Base-by-base conservation (phyloP, 1,139 yeast genomes). In the Citeromyces hawaiiensis region DNA sequence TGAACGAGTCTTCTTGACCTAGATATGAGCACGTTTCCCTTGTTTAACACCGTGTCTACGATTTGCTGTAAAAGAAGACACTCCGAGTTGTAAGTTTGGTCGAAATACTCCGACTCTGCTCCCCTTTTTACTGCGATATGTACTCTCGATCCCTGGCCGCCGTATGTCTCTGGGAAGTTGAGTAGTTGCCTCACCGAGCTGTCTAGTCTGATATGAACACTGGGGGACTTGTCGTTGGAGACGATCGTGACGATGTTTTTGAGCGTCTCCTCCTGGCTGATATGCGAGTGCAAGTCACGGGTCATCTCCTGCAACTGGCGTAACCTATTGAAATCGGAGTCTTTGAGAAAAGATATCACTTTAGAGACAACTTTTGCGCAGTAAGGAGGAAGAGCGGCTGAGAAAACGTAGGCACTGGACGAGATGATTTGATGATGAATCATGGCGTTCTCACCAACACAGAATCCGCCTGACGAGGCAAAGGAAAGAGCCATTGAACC, bases 381-480 rank as follows among this genome's bases (percentile, higher is more conserved):
- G 58, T 83, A 88, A 14, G 97, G 94, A 11, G 98, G 97, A 56
- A 91, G 72, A 2, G 96, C 76, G 8, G 99, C 99, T 54, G 94
- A 82, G 55, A 86, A 91, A 44, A 93, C 93, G 55, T 86, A 91
- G 2, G 96, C 96, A 48, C 72, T 68, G 8, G 95, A 83, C 27
- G 87, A 83, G 52, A 88, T 81, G 55, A 94, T 77, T 67, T 93
- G 98, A 60, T 91, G 96, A 50, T 80, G 83, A 36, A 88, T 76
- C 88, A 91, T 85, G 43, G 81, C 80, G 34, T 64, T 61, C 35
- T 75, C 81, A 44, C 97, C 98, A 19, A 85, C 85, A 55, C 95
- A 91, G 59, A 86, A 91, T 1, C 96, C 98, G 46, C 99, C 99
- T 36, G 93, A 79, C 8, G 94, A 70, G n/a, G 88, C 93, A 48